A percentile compares a stretch with the other conserved stretches of the same genome.
phyloP scores from a whole-genome alignment of 2,329 filamentous ascomycete species.

The Curvularia sp. region DNA sequence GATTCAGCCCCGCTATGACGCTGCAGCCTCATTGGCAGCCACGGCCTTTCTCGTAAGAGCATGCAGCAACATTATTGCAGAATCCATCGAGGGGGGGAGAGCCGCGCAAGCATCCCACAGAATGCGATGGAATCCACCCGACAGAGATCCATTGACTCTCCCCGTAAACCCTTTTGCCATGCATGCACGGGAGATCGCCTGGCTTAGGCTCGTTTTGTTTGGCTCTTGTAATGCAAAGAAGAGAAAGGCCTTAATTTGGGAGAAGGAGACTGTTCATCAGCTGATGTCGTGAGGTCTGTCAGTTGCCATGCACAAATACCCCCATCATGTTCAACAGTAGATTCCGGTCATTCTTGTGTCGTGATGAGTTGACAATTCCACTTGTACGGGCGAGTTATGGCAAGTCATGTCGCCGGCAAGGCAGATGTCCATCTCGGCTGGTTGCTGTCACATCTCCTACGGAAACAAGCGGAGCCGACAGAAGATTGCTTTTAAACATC shows the following conservation, averaged over 20 bases:
- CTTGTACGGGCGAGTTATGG: background rate
- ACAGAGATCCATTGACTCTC: constrained; percentile 6
- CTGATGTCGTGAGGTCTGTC: background rate
- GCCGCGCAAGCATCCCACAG: constrained; percentile 7
- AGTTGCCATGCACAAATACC: background rate
- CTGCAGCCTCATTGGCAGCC: constrained; percentile 31
- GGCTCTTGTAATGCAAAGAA: background rate
- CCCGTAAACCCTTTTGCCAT: background rate
- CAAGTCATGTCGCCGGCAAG: background rate
- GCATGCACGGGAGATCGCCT: constrained; percentile 15
- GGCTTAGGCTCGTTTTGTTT: constrained; percentile 4
- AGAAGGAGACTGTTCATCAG: background rate
- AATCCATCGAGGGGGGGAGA: constrained; percentile 23
- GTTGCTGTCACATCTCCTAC: background rate
- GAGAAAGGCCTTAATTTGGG: background rate
- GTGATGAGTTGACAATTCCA: background rate
- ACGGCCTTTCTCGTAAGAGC: constrained; percentile 33
- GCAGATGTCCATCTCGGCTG: background rate
- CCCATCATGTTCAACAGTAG: background rate
- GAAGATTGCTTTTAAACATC: background rate
- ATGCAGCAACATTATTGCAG: constrained; percentile 35
- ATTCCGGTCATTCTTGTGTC: background rate
- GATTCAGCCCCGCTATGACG: constrained; percentile 35
- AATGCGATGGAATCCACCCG: constrained; percentile 1
- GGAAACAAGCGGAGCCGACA: background rate